Evolutionary conservation across 2,329 filamentous ascomycete species (phyloP).

Genomic region (Rhynchosporium agropyri): DNA sequence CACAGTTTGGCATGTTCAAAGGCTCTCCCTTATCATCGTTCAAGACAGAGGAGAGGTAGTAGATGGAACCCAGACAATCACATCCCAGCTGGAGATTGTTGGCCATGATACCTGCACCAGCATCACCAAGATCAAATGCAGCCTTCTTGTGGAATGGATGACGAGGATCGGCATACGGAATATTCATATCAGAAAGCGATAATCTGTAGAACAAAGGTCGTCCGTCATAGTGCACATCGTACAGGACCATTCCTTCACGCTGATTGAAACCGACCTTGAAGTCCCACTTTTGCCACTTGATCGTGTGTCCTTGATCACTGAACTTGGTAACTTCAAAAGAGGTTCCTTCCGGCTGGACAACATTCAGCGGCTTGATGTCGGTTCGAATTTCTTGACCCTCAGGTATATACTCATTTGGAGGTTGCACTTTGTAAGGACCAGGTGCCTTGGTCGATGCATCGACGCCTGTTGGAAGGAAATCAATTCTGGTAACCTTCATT

Average conservation of each 20-base stretch:
- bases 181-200: constrained; percentile 65
- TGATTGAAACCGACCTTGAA: constrained; percentile 64
- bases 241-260: constrained; percentile 67
- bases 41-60: constrained; percentile 64
- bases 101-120: constrained; percentile 65
- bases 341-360: constrained; percentile 65
- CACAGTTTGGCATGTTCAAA: constrained; percentile 63
- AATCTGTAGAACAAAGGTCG: constrained; percentile 69
- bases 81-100: constrained; percentile 72
- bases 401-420: constrained; percentile 65
- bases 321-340: constrained; percentile 58
- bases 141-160: constrained; percentile 70
- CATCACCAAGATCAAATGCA: constrained; percentile 71
- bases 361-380: constrained; percentile 65
- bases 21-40: constrained; percentile 62
- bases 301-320: constrained; percentile 54
- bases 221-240: constrained; percentile 65
- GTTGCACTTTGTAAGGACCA: constrained; percentile 57
- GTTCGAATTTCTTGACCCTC: constrained; percentile 62
- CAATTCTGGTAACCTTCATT: constrained; percentile 68
- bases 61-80: constrained; percentile 70
- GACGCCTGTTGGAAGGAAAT: constrained; percentile 67
- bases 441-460: constrained; percentile 60
- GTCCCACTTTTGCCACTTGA: constrained; percentile 69
- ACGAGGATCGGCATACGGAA: constrained; percentile 64